Base-by-base conservation (phyloP, 495 filamentous ascomycete genomes). In the Penicillium riverlandense region DNA sequence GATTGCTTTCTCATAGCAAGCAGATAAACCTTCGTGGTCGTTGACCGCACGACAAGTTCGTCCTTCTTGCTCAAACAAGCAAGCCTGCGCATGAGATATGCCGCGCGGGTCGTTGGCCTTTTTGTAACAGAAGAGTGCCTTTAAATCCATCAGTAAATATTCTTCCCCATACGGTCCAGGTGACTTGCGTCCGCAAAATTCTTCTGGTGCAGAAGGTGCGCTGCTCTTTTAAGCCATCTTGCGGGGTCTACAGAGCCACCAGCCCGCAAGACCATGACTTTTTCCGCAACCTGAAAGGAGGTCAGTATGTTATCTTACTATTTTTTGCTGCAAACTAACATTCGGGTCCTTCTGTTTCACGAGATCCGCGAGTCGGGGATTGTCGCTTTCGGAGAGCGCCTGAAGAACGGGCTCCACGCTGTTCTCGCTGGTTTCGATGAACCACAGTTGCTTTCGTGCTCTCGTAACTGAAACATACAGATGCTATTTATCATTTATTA, bases 401-500 rank as follows among this genome's bases (percentile, higher is more conserved):
- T 53, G 41, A 10, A 45, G 29, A 22, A 53, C 22, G 11, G 50
- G 45, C 7, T 45, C 45, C 8, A 49, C 14, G 35, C 41, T 44
- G 16, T 32, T 42, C 27, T 41, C 50, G 16, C 35, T 10, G 9
- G 46, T 45, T 35, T 64, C 61, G 29, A 64, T 49, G 4, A 64
- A 48, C 38, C 45, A 63, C 10, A 64, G 44, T 4, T 53, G 54
- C 15, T 47, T 48, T 11, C 61, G 43, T 0, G 61, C 49, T 37
- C 61, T 48, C 1, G 61, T 65, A 5, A 54, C 43, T 8, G 60
- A 57, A 16, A 65, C 61, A 36, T 65, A 65, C 0, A 63, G 39
- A 11, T 55, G 45, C 51, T 65, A 22, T 22, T 22, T 22, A 12
- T 16, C 6, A 33, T n/a, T 29, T 33, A 10, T 44, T 32, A 43